Conservation (phyloP, 495 filamentous ascomycete species). For the Cairneyella variabilis region DNA sequence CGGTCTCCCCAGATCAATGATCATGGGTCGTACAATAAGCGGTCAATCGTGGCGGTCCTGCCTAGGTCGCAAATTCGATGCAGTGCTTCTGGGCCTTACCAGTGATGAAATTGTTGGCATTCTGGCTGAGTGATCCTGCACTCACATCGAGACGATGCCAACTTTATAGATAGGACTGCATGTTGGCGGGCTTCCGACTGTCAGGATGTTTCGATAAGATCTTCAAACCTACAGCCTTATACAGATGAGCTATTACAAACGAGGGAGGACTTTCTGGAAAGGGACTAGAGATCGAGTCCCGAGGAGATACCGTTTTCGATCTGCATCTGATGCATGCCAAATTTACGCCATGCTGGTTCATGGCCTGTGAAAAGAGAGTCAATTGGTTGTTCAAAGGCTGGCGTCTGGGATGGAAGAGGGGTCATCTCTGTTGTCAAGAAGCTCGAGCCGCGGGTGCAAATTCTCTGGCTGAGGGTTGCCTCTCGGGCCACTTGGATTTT, state of each 20-base stretch:
- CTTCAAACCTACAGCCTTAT: slow-evolving; percentile 12
- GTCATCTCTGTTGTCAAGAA: background rate
- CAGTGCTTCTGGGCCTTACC: no score
- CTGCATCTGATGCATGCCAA: background rate
- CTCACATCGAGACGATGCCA: no score
- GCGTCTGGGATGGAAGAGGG: background rate
- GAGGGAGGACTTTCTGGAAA: slow-evolving; percentile 2
- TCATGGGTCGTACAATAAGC: background rate
- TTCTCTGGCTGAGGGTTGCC: background rate
- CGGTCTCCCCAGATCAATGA: background rate
- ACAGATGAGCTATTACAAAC: slow-evolving; percentile 6
- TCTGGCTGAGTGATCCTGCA: no score
- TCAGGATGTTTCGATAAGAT: background rate
- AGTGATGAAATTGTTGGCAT: no score
- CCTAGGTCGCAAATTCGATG: background rate
- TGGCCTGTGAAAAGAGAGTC: no score
- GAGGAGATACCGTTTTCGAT: slow-evolving; percentile 15
- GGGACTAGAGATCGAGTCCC: slow-evolving; percentile 2
- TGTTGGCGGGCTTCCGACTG: background rate
- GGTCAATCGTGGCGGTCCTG: background rate
- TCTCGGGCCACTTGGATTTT: background rate
- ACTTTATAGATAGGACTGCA: no score
- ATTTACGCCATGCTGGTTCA: no score
- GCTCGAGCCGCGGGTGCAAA: background rate
- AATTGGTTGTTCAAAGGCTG: background rate